phyloP scores from a whole-genome alignment of 208 protist species.

The Trypanosoma avium region DNA sequence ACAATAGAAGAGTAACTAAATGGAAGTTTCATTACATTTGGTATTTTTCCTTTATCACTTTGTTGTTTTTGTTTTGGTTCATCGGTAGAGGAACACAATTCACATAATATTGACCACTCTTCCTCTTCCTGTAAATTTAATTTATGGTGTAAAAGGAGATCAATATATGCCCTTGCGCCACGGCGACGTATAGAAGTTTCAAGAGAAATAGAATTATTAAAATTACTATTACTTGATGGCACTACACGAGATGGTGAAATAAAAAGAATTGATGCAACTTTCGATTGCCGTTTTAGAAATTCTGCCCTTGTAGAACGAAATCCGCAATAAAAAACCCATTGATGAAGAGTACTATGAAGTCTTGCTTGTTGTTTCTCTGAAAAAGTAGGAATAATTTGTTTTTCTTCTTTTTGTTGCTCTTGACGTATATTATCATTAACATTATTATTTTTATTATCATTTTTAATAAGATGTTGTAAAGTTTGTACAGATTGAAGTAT shows the following conservation, averaged over 20 bases:
- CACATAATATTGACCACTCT: conserved; percentile 36
- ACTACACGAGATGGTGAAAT: conserved; percentile 13
- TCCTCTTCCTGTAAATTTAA: conserved; percentile 2
- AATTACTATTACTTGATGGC: conserved; percentile 7
- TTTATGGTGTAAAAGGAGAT: conserved; percentile 33
- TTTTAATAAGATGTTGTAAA: conserved; percentile 12
- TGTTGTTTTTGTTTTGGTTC: not conserved
- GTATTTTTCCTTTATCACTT: not conserved
- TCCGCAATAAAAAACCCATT: conserved; percentile 25
- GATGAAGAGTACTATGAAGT: conserved; percentile 27
- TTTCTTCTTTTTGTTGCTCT: conserved; percentile 1
- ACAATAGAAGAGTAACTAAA: conserved; percentile 1
- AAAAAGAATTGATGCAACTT: conserved; percentile 17
- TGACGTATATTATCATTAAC: not conserved
- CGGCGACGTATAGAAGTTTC: conserved; percentile 32
- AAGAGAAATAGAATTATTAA: conserved; percentile 3
- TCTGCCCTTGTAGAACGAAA: conserved; percentile 16
- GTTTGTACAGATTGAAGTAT: not conserved
- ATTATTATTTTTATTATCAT: not conserved
- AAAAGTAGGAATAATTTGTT: not conserved
- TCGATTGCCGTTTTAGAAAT: conserved; percentile 19
- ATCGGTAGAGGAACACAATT: not conserved
- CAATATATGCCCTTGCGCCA: conserved; percentile 40
- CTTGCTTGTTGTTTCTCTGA: conserved; percentile 23
- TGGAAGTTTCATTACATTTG: conserved; percentile 9